These are phyloP conservation scores for Cystofilobasidium bisporidii DNA, from an alignment of 768 basidiomycete genomes.

Conservation along the genomic window DNA sequence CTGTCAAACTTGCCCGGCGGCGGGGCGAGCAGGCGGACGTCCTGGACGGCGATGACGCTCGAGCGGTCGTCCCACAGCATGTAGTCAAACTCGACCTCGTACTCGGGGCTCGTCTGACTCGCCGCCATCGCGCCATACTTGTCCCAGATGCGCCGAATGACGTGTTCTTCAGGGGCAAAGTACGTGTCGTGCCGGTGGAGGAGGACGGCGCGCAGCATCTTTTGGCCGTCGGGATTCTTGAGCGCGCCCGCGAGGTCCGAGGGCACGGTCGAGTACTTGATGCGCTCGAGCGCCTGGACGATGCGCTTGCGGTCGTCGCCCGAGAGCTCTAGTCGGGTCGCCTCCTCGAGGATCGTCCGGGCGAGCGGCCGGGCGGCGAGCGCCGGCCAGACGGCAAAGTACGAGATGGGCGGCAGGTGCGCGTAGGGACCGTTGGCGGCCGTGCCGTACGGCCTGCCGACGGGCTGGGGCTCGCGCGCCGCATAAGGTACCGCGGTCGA, in stretches of 20 bases:
- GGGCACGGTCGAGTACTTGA: background rate
- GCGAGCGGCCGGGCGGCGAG: slow-evolving; percentile 1
- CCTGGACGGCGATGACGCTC: background rate
- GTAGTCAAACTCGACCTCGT: slow-evolving; percentile 9
- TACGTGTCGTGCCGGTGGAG: slow-evolving; percentile 9
- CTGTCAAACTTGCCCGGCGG: background rate
- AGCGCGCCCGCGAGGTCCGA: background rate
- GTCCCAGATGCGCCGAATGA: background rate
- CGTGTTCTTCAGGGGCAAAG: slow-evolving; percentile 2
- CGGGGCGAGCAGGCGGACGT: background rate
- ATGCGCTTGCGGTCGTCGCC: background rate
- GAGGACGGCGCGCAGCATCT: slow-evolving; percentile 1
- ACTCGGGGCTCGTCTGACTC: background rate
- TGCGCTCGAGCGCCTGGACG: background rate
- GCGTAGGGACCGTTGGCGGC: background rate
- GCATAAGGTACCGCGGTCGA: background rate
- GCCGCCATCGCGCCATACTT: background rate
- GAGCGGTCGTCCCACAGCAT: slow-evolving; percentile 8
- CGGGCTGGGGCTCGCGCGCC: background rate
- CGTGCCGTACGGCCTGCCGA: background rate
- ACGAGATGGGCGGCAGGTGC: slow-evolving; percentile 2
- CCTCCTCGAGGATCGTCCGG: background rate
- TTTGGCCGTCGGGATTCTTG: background rate
- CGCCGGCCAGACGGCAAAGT: slow-evolving; percentile 1
- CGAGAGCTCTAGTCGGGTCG: background rate